phyloP scores from a whole-genome alignment of 305 asterid genomes.

The Vinca major region DNA sequence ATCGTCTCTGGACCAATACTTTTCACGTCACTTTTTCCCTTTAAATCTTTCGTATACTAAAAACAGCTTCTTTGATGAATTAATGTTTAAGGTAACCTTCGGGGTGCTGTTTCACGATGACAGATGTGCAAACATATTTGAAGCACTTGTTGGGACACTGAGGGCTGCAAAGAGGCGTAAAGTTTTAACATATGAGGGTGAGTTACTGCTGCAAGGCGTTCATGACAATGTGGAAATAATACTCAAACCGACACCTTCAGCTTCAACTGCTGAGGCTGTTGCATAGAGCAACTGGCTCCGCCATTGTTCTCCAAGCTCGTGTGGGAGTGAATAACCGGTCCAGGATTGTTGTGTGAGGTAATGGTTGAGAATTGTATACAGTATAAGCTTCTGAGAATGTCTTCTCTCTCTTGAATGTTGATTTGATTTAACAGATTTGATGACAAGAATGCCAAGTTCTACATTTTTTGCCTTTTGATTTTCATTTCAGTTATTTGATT shows the following conservation, averaged over 20 bases:
- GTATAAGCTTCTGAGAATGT: not conserved
- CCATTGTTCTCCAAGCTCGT: not conserved
- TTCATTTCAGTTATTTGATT: too few species aligned
- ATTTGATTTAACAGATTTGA: not conserved
- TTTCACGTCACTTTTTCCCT: not conserved
- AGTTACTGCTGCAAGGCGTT: conserved; percentile 86
- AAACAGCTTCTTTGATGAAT: not conserved
- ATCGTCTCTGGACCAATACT: not conserved
- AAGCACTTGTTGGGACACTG: conserved; percentile 92
- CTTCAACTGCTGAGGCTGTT: conserved; percentile 11
- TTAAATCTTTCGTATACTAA: not conserved
- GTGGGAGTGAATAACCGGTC: not conserved
- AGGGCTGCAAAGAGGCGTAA: conserved; percentile 94
- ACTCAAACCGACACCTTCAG: conserved; percentile 34
- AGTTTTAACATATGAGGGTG: conserved; percentile 73
- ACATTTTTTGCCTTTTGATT: not conserved
- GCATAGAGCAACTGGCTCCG: not conserved
- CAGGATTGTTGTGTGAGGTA: not conserved
- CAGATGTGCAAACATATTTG: conserved; percentile 90
- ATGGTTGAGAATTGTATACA: not conserved
- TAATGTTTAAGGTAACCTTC: conserved; percentile 63
- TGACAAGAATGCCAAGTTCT: not conserved
- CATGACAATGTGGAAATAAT: conserved; percentile 80
- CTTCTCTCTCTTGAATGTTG: not conserved
- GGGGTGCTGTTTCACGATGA: conserved; percentile 88